Evolutionary conservation across 179 eudicot species (phyloP), one percentile per base, ranked within the genome.

Genomic region (Beta corolliflora): DNA sequence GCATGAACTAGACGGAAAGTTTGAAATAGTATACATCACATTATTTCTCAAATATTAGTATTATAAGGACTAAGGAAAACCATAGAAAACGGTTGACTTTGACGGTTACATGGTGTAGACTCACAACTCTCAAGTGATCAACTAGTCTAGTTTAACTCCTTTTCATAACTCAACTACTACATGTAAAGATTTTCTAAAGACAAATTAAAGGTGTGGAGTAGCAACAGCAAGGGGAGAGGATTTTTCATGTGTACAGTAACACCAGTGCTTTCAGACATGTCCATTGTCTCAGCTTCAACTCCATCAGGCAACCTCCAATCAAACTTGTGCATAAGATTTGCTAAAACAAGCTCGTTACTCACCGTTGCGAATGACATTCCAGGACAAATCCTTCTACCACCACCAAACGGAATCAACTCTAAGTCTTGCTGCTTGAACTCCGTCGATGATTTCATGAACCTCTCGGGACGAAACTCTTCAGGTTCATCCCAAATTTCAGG

Each of bases 331-430:
- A 79, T 56, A 58, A 85, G 79, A 29, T 81, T 79, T 52, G 87
- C 87, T 69, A 85, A 59, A 6, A 76, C 80, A 23, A 81, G 76
- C 77, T 85, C 87, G 29, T 21, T 74, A 25, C 12, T 79, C 5
- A 64, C 29, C 18, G 54, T 23, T 2, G 84, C 84, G 14, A 85
- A 85, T 41, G 45, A 9, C 48, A 85, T 79, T 14, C 80, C 87
- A 0, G 87, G 84, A 52, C 84, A 85, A n/a, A 73, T 59, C 52
- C 84, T 78, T 64, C 84, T 81, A 13, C 87, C 87, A 18, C 73
- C 84, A 7, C 87, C 87, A 74, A 85, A 85, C 3, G 87, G 87
- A 36, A 85, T 69, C 13, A 85, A 53, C 52, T 85, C 54, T 1
- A 78, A 81, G 50, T 81, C 63, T 0, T 66, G 73, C 29, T 80